Percentiles rank a stretch among this genome's conserved stretches.
These are phyloP conservation scores for Pichia sp. DNA, from an alignment of 1,139 yeast species.

Conservation along the genomic window DNA sequence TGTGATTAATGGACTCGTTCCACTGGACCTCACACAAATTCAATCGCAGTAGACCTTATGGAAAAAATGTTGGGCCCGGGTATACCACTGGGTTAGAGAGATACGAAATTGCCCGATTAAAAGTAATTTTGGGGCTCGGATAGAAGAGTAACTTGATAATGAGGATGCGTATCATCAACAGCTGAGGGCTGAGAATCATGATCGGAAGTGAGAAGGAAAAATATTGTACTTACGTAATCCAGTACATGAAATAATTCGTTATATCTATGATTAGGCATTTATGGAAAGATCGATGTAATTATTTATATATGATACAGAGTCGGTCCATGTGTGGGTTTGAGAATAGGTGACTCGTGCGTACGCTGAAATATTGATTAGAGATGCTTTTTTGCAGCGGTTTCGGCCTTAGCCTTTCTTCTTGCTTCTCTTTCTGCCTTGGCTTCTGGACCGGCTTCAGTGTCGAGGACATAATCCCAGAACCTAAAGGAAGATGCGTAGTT, in stretches of 20 bases:
- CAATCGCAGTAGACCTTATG: too few species aligned
- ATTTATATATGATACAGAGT: background rate
- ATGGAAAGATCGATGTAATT: background rate
- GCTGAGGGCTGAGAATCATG: background rate
- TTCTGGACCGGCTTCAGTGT: constrained; percentile 79
- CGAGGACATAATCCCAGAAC: constrained; percentile 86
- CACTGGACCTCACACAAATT: background rate
- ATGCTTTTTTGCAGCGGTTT: constrained; percentile 34
- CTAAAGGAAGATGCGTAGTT: constrained; percentile 92
- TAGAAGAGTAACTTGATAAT: background rate
- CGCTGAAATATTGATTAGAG: background rate
- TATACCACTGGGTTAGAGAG: too few species aligned
- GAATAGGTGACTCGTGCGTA: background rate
- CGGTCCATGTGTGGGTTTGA: background rate
- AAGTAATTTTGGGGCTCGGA: background rate
- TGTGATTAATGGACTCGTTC: background rate
- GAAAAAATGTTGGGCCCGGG: too few species aligned
- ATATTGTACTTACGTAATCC: background rate
- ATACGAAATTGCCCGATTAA: background rate
- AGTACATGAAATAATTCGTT: background rate
- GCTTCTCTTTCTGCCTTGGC: constrained; percentile 62
- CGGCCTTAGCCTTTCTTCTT: constrained; percentile 52
- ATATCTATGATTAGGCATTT: background rate
- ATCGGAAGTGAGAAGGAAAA: too few species aligned
- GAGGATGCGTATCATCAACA: background rate